These are phyloP conservation scores for Mycena galericulata DNA, from an alignment of 768 basidiomycete genomes.

Conservation along the genomic window DNA sequence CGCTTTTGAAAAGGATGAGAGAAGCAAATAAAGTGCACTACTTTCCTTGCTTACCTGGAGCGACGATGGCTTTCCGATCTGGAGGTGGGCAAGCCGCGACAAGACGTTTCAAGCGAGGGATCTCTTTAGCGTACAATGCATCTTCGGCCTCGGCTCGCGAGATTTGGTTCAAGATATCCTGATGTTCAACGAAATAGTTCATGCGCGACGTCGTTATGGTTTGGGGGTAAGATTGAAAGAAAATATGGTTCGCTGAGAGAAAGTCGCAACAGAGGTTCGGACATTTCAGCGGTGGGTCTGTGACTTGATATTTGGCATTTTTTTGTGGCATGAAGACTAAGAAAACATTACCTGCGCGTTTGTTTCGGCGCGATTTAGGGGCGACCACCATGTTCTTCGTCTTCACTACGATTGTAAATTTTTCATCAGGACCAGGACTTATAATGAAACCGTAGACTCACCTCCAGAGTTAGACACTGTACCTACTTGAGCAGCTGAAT, in stretches of 20 bases:
- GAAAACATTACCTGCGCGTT: slow-evolving; percentile 13
- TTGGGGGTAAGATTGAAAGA: not conserved
- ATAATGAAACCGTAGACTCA: no score
- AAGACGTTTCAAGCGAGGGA: slow-evolving; percentile 11
- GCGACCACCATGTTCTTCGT: not conserved
- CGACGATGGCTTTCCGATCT: not conserved
- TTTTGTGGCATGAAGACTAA: no score
- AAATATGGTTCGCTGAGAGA: not conserved
- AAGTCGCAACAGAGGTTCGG: slow-evolving; percentile 18
- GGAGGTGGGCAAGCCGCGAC: slow-evolving; percentile 25
- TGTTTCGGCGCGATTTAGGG: not conserved
- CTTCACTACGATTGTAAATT: no score
- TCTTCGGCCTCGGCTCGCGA: not conserved
- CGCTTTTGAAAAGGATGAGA: not conserved
- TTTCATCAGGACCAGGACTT: not conserved
- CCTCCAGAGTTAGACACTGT: no score
- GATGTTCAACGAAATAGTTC: not conserved
- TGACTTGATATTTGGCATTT: not conserved
- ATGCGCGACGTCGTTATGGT: not conserved
- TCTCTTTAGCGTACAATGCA: slow-evolving; percentile 11
- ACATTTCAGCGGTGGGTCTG: slow-evolving; percentile 4
- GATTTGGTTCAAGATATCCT: slow-evolving; percentile 11
- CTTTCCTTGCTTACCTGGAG: not conserved
- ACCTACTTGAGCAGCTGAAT: no score
- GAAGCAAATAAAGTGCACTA: not conserved